These are phyloP conservation scores for Ceratocystis alfenasii DNA, from an alignment of 2,329 filamentous ascomycete genomes.

Conservation along the genomic window DNA sequence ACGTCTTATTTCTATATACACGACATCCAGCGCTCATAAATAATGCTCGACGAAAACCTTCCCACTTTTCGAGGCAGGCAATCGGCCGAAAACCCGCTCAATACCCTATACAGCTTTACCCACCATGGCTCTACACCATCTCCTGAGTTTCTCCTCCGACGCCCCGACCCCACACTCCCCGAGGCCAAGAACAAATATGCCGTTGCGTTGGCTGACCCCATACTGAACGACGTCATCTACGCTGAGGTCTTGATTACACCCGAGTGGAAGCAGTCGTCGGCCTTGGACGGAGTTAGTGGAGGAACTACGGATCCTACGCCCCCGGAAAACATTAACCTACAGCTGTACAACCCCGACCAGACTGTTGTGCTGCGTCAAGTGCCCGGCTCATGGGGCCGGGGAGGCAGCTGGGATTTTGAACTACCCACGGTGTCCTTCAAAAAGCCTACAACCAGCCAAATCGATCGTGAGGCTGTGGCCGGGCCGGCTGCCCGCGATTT, in stretches of 20 bases:
- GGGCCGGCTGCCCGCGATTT: conserved; percentile 32
- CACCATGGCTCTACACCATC: conserved; percentile 70
- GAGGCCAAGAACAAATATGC: conserved; percentile 74
- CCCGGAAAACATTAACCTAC: conserved; percentile 67
- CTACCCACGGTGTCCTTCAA: conserved; percentile 79
- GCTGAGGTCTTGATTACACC: conserved; percentile 76
- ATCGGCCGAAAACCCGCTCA: conserved; percentile 41
- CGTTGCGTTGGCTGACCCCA: conserved; percentile 70
- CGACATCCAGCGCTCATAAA: not conserved
- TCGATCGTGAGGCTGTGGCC: conserved; percentile 52
- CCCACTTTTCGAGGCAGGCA: conserved; percentile 53
- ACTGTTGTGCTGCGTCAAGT: conserved; percentile 58
- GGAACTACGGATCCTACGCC: conserved; percentile 12
- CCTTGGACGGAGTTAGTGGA: conserved; percentile 14
- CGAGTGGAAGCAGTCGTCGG: conserved; percentile 57
- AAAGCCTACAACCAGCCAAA: conserved; percentile 60
- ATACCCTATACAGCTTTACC: conserved; percentile 47
- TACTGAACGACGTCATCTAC: conserved; percentile 68
- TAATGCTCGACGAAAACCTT: conserved; percentile 89
- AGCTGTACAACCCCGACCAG: conserved; percentile 91
- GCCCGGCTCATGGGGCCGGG: conserved; percentile 66
- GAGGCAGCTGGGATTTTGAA: conserved; percentile 80
- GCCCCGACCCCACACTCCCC: conserved; percentile 58
- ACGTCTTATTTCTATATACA: not conserved
- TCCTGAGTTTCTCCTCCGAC: conserved; percentile 68